Evolutionary conservation across 1,284 basidiomycete genomes (phyloP), one percentile per base, ranked within the genome.

Genomic region (Tilletia walkeri): DNA sequence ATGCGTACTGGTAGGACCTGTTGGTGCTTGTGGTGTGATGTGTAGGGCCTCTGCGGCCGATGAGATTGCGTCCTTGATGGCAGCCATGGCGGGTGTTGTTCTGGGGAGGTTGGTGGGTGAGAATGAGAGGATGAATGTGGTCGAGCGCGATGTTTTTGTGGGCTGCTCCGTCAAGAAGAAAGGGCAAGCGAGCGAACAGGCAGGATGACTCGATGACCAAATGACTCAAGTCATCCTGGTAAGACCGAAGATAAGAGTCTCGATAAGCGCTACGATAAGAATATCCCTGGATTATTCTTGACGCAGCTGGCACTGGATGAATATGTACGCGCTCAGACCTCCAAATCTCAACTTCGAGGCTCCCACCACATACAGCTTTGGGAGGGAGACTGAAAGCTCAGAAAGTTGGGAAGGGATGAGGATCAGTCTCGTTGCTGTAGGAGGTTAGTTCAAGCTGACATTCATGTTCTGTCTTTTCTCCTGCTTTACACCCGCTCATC

Each of bases 41-140:
- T 78, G 75, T 59, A 79, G 75, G 12, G 73, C 74, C 61, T 78
- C 78, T 56, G 78, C 78, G 67, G 78, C 78, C 61, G 73, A 72
- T 10, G 75, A 68, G 61, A 79, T 66, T 6, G 78, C 75, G 73
- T 79, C 78, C 75, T 79, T 77, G 73, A 79, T 78, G 16, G 76
- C 74, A 69, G 78, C 74, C 76, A 78, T 78, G 45, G 36, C 45
- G n/a, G n/a, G n/a, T n/a, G n/a, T n/a, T n/a, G n/a, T n/a, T n/a
- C n/a, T n/a, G n/a, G n/a, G n/a, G n/a, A n/a, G n/a, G n/a, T n/a
- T n/a, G n/a, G n/a, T n/a, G n/a, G n/a, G n/a, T n/a, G n/a, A n/a
- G n/a, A n/a, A n/a, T n/a, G 24, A 39, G 36, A 36, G 59, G 14
- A n/a, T n/a, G n/a, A n/a, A n/a, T n/a, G n/a, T n/a, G n/a, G n/a